Percentiles rank a stretch among this genome's conserved stretches.
phyloP scores from a whole-genome alignment of 257 asterid genomes.

The Asclepias syriaca region DNA sequence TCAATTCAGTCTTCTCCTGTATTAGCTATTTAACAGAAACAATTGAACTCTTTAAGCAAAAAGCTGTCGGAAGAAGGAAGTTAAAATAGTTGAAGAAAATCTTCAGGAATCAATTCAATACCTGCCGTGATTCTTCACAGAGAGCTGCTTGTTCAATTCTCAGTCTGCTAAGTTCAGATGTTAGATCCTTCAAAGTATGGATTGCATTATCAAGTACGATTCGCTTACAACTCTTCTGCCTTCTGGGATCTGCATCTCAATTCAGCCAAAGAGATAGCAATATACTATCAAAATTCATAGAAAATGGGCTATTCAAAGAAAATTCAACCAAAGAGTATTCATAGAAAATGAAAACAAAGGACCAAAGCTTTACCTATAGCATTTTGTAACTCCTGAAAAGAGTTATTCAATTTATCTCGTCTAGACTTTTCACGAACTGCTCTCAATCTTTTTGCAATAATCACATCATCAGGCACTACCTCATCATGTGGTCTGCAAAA shows the following conservation, averaged over 20 bases:
- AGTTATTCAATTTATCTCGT: constrained; percentile 13
- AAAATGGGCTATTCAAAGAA: too few relatives aligned
- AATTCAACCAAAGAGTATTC: too few relatives aligned
- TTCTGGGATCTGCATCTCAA: constrained; percentile 9
- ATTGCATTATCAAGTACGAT: constrained; percentile 22
- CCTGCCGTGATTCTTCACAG: constrained; percentile 26
- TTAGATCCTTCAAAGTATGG: constrained; percentile 26
- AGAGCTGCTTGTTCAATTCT: constrained; percentile 20
- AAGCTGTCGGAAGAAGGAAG: not conserved
- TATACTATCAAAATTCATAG: not conserved
- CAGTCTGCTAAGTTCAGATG: constrained; percentile 20
- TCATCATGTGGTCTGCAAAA: constrained; percentile 10
- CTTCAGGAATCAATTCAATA: constrained; percentile 13
- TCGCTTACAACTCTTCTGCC: constrained; percentile 20
- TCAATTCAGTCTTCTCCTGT: constrained; percentile 27
- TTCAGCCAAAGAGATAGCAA: not conserved
- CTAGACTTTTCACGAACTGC: constrained; percentile 18
- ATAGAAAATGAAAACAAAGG: not conserved
- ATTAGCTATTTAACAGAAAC: constrained; percentile 19
- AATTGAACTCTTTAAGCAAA: not conserved
- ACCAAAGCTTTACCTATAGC: constrained; percentile 11
- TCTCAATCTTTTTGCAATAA: constrained; percentile 10
- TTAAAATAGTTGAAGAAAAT: not conserved
- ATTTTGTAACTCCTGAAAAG: constrained; percentile 15
- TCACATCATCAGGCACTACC: not conserved